A percentile compares a stretch with the other conserved stretches of the same genome.
These are phyloP conservation scores for Lecanosticta acicola DNA, from an alignment of 2,329 filamentous ascomycete genomes.

Conservation along the genomic window DNA sequence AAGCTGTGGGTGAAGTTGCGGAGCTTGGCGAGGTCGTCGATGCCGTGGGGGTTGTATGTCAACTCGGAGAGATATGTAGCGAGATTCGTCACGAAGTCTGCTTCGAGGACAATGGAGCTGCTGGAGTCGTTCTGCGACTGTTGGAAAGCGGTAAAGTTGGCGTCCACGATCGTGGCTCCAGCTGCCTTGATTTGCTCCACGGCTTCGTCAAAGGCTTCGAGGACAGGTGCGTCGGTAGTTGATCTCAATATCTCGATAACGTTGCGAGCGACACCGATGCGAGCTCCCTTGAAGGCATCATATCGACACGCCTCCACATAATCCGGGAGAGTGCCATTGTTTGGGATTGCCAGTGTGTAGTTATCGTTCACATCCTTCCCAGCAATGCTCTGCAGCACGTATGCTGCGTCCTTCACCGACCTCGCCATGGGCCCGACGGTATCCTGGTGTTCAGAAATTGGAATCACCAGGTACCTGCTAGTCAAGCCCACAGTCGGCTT, in stretches of 20 bases:
- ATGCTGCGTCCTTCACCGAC: conserved; percentile 55
- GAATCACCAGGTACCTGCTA: conserved; percentile 57
- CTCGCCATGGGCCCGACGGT: conserved; percentile 54
- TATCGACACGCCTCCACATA: conserved; percentile 54
- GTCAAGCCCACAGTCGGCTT: conserved; percentile 63
- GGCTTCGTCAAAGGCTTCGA: conserved; percentile 36
- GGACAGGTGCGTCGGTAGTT: conserved; percentile 36
- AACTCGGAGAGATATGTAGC: conserved; percentile 53
- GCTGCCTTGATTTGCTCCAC: conserved; percentile 14
- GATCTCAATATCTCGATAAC: conserved; percentile 40
- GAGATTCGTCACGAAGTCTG: conserved; percentile 57
- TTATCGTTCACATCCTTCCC: conserved; percentile 51
- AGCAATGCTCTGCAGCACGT: conserved; percentile 54
- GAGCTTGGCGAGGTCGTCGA: conserved; percentile 49
- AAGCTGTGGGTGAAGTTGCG: conserved; percentile 51
- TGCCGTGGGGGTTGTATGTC: conserved; percentile 51
- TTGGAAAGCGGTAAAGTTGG: conserved; percentile 27
- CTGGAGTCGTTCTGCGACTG: conserved; percentile 39
- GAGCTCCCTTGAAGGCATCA: conserved; percentile 46
- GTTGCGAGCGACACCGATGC: conserved; percentile 61
- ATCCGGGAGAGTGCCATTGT: conserved; percentile 47
- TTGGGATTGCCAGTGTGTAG: conserved; percentile 56
- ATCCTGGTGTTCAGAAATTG: conserved; percentile 55
- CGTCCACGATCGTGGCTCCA: conserved; percentile 18
- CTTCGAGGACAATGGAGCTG: conserved; percentile 46